Evolutionary conservation across 139 green algal genomes (phyloP).

Genomic region (Deuterostichococcus epilithicus): DNA sequence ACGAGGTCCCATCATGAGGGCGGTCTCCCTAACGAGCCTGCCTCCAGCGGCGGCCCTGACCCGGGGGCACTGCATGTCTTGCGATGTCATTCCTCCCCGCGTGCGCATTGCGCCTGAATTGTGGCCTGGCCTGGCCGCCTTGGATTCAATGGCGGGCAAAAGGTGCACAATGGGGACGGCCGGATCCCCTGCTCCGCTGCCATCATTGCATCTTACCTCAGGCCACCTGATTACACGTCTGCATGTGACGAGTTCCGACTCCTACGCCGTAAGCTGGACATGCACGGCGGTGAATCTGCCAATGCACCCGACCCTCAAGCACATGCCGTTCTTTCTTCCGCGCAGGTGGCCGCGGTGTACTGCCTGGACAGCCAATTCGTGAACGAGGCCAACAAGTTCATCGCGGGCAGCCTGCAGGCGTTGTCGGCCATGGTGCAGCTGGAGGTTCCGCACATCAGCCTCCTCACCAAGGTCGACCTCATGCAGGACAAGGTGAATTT

Average conservation of each 20-base stretch:
- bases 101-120: too few relatives aligned
- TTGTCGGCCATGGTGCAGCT: constrained; percentile 94
- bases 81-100: too few relatives aligned
- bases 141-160: constrained; percentile 9
- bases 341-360: constrained; percentile 82
- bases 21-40: too few relatives aligned
- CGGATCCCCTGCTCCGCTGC: too few relatives aligned
- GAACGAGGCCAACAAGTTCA: constrained; percentile 78
- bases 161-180: constrained; percentile 62
- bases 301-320: not conserved
- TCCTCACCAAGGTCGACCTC: constrained; percentile 97
- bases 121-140: too few relatives aligned
- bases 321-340: not conserved
- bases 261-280: too few relatives aligned
- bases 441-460: constrained; percentile 95
- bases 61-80: too few relatives aligned
- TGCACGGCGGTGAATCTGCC: too few relatives aligned
- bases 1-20: not conserved
- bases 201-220: too few relatives aligned
- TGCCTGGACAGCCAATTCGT: constrained; percentile 91
- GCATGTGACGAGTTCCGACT: not conserved
- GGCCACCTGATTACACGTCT: constrained; percentile 1
- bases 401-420: constrained; percentile 71
- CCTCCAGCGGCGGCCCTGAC: too few relatives aligned
- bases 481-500: constrained; percentile 58